These are phyloP conservation scores for Aspergillus fumigatiaffinis DNA, from an alignment of 2,329 filamentous ascomycete genomes.

Conservation along the genomic window DNA sequence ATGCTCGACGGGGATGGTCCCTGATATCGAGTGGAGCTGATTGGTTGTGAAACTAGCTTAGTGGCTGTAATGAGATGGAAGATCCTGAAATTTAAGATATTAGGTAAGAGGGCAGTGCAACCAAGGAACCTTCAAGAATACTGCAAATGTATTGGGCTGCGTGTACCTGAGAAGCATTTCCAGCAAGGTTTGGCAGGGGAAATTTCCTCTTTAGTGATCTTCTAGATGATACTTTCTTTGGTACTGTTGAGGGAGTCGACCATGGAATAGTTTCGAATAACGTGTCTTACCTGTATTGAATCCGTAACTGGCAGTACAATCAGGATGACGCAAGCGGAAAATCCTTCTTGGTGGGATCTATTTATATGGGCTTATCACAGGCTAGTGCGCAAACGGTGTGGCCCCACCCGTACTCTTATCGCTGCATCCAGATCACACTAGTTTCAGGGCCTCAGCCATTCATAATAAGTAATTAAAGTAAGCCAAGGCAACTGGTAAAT, in stretches of 20 bases:
- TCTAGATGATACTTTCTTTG: background rate
- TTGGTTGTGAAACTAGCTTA: background rate
- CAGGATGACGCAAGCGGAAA: background rate
- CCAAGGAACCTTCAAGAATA: background rate
- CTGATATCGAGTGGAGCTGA: background rate
- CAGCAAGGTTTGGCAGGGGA: background rate
- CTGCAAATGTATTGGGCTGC: background rate
- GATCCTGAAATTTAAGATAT: background rate
- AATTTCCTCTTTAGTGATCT: background rate
- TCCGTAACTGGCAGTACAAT: background rate
- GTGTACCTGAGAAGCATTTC: background rate
- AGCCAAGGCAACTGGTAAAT: background rate
- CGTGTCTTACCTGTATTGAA: background rate
- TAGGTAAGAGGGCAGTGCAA: background rate
- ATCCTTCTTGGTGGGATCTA: background rate
- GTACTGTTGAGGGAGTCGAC: background rate
- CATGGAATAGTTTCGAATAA: background rate
- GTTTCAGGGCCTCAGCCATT: slow-evolving; percentile 1
- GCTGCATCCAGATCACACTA: slow-evolving; percentile 3
- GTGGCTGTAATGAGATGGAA: background rate
- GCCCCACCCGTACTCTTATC: background rate
- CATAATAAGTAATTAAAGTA: background rate
- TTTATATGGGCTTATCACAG: background rate
- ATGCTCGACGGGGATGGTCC: background rate
- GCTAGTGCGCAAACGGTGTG: background rate